These are phyloP conservation scores for Steccherinum ochraceum DNA, from an alignment of 768 basidiomycete genomes.

Conservation along the genomic window DNA sequence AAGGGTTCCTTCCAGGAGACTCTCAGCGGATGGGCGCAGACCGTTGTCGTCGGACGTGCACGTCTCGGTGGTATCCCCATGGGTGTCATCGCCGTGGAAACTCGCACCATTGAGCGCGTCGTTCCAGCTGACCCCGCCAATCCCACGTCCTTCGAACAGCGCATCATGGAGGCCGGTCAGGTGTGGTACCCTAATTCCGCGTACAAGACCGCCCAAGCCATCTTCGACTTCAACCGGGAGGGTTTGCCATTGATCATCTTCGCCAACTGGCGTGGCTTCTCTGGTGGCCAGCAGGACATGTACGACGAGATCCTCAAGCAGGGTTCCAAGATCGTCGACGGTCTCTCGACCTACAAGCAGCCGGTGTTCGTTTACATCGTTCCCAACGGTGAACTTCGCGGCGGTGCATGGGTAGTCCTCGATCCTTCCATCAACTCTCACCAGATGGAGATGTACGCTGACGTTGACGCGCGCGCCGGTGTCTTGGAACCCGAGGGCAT, in stretches of 20 bases:
- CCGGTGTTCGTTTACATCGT: conserved; percentile 98
- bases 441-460: conserved; percentile 99
- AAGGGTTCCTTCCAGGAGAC: conserved; percentile 98
- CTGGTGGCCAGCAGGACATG: conserved; percentile 99
- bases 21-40: conserved; percentile 97
- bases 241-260: conserved; percentile 96
- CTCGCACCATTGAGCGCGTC: conserved; percentile 92
- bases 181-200: conserved; percentile 99
- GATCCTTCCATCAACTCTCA: conserved; percentile 96
- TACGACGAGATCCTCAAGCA: conserved; percentile 97
- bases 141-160: conserved; percentile 91
- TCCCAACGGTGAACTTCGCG: conserved; percentile 96
- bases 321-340: conserved; percentile 98
- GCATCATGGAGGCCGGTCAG: conserved; percentile 99
- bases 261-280: conserved; percentile 99
- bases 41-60: conserved; percentile 94
- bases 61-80: conserved; percentile 95
- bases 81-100: conserved; percentile 98
- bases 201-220: conserved; percentile 98
- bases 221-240: conserved; percentile 98
- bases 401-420: conserved; percentile 98
- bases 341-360: conserved; percentile 93
- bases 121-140: conserved; percentile 98
- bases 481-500: conserved; percentile 96
- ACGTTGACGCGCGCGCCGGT: conserved; percentile 92